Percentiles rank a stretch among this genome's conserved stretches.
Conservation (phyloP, 2,329 filamentous ascomycete species). For the Cladosporium halotolerans region DNA sequence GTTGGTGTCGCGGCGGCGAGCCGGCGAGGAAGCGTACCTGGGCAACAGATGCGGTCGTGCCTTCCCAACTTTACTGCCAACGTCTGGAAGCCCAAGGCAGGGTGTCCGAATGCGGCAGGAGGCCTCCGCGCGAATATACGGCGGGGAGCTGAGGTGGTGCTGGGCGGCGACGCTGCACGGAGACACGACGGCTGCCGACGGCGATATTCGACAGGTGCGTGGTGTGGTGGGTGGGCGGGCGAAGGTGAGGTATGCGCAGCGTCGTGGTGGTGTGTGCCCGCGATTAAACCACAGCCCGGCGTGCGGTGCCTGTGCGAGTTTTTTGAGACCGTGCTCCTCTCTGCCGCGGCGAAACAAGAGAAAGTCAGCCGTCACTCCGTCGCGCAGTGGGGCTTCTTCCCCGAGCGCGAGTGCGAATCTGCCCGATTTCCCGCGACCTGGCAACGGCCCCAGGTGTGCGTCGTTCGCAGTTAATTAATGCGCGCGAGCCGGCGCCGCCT, state of each 20-base stretch:
- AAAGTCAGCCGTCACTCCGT: background rate
- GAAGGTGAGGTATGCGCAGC: background rate
- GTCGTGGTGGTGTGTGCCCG: constrained; percentile 6
- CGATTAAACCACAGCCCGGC: constrained; percentile 5
- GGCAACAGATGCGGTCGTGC: constrained; percentile 2
- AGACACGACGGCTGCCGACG: constrained; percentile 10
- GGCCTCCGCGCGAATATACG: background rate
- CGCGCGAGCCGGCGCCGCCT: too few species aligned
- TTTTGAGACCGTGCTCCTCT: constrained; percentile 6
- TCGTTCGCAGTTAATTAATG: background rate
- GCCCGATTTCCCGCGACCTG: background rate
- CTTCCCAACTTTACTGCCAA: background rate
- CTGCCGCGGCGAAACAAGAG: background rate
- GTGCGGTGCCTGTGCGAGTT: background rate
- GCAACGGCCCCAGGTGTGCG: background rate
- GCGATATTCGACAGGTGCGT: constrained; percentile 6
- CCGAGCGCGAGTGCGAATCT: background rate
- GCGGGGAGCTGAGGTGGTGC: background rate
- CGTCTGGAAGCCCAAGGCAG: background rate
- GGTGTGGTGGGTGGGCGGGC: background rate
- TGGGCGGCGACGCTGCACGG: background rate
- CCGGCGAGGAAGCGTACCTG: constrained; percentile 6
- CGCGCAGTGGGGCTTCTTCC: background rate
- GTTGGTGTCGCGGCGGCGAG: background rate
- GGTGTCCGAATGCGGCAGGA: background rate